Percentiles rank a stretch among this genome's conserved stretches.
Evolutionary conservation across 225 moss, liverwort and hornwort genomes (phyloP).

Genomic region (Antitrichia curtipendula): DNA sequence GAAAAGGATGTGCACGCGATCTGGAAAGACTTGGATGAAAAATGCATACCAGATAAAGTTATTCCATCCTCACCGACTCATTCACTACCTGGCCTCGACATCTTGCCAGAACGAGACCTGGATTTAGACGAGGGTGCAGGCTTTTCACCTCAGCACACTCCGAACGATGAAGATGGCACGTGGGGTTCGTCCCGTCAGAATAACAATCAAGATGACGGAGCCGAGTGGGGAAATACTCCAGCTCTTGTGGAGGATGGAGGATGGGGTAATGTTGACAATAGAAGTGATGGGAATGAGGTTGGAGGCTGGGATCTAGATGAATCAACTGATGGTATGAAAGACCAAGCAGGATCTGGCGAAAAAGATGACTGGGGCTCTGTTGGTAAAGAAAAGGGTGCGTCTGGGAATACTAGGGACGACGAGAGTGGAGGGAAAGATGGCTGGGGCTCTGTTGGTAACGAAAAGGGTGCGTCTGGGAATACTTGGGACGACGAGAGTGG

Average conservation of each 20-base stretch:
- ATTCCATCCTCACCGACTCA: constrained; percentile 18
- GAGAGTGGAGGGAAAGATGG: neutral
- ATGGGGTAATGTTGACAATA: constrained; percentile 2
- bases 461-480: neutral
- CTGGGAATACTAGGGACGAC: neutral
- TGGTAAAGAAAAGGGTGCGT: neutral
- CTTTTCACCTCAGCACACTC: constrained; percentile 28
- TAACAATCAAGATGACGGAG: neutral
- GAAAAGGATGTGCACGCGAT: constrained; percentile 32
- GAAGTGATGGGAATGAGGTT: neutral
- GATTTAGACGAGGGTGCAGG: constrained; percentile 14
- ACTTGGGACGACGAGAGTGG: neutral
- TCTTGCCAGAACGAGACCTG: neutral
- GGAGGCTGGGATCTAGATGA: constrained; percentile 9
- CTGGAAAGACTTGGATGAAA: constrained; percentile 33
- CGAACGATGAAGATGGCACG: neutral
- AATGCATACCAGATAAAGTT: constrained; percentile 36
- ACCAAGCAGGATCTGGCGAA: neutral
- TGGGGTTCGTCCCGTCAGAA: neutral
- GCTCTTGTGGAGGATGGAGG: neutral
- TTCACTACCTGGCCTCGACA: constrained; percentile 10
- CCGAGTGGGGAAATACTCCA: neutral
- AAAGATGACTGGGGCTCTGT: neutral
- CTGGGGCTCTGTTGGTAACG: neutral
- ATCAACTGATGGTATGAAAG: neutral